phyloP scores from a whole-genome alignment of 371 early-diverging fungal species.

The Ordospora colligata region DNA sequence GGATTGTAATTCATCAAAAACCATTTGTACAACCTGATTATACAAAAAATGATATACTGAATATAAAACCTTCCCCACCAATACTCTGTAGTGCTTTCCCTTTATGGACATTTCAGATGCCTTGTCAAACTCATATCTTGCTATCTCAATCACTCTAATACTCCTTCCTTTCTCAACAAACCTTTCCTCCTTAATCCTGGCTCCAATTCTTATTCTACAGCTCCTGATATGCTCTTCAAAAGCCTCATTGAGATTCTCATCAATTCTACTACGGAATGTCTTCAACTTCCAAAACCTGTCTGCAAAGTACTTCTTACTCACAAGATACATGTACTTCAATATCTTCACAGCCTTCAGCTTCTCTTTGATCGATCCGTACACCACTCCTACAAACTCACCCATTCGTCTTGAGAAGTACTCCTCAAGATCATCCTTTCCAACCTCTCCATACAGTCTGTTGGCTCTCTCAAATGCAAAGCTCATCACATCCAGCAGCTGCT shows the following conservation, averaged over 20 bases:
- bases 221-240: conserved; percentile 28
- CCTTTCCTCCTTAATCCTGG: conserved; percentile 4
- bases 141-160: neutral
- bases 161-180: conserved; percentile 7
- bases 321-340: conserved; percentile 8
- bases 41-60: neutral
- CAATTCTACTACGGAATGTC: conserved; percentile 3
- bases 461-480: conserved; percentile 14
- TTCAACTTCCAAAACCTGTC: conserved; percentile 11
- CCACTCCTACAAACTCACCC: conserved; percentile 13
- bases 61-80: conserved; percentile 4
- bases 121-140: conserved; percentile 11
- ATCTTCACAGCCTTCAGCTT: conserved; percentile 9
- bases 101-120: conserved; percentile 13
- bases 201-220: conserved; percentile 7
- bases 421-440: conserved; percentile 31
- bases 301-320: conserved; percentile 31
- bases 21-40: conserved; percentile 14
- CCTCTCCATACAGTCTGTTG: conserved; percentile 18
- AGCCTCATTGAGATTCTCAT: neutral
- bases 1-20: neutral
- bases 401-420: conserved; percentile 25
- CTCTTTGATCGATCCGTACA: conserved; percentile 4
- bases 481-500: conserved; percentile 23
- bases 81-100: conserved; percentile 19